Base-by-base conservation (phyloP, 2,329 filamentous ascomycete species). In the Didymella keratinophila region DNA sequence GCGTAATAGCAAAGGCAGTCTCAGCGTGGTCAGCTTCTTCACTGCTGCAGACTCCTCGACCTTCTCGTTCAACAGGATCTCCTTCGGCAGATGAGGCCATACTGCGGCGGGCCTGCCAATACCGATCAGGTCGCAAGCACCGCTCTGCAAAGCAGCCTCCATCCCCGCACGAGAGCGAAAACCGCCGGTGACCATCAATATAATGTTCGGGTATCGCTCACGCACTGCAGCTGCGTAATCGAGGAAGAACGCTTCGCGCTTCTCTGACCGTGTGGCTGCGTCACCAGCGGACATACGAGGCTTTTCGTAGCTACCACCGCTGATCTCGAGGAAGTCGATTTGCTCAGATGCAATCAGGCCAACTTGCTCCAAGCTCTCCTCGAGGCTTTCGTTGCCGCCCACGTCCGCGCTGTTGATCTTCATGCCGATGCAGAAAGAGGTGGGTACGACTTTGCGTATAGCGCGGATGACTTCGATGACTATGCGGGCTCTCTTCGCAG, bases 281-380 rank as follows among this genome's bases (percentile, higher is more conserved):
- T 62, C 51, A 61, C 39, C 53, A 14, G 21, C 48, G 39, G 36
- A 27, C 54, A 58, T 57, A n/a, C 34, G 46, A 45, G 54, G 54
- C 48, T 66, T 53, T 21, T 63, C 61, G 52, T 51, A 61, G 3
- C 66, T 83, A 0, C 89, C 88, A 0, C 89, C 89, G 18, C 83
- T 86, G 25, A 91, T 82, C 73, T 92, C 88, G 2, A 91, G 75
- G 63, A 90, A 90, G 73, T 91, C 89, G 1, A 91, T 75, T 5
- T 77, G 83, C 37, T 78, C 80, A 5, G 75, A 76, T 0, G 73
- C 73, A 4, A 88, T 80, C 18, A 79, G 69, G n/a, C 78, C 72
- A 10, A 89, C 78, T 68, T 90, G 87, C 56, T 84, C 81, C 37
- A 90, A 75, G 34, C 81, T 84, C 12, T 86, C 86, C 10, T 81